Evolutionary conservation across 73 alveolate species (phyloP).

Genomic region (Tetrahymena elliotti): DNA sequence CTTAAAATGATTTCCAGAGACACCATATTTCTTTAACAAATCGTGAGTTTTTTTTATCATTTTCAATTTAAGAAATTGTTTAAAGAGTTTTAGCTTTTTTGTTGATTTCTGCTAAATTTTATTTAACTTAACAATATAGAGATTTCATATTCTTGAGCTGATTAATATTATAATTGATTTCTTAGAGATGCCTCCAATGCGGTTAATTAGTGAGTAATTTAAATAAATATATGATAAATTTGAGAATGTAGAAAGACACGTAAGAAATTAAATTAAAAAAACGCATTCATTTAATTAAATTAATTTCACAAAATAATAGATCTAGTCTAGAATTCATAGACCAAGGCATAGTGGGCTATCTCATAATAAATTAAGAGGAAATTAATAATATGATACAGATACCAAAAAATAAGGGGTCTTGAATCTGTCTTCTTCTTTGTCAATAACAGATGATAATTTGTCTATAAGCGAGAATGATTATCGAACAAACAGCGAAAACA

Average conservation of each 20-base stretch:
- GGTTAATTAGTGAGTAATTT: background rate
- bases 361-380: background rate
- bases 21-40: background rate
- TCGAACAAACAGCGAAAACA: background rate
- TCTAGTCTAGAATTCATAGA: background rate
- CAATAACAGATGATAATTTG: background rate
- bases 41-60: background rate
- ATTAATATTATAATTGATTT: background rate
- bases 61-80: too few species aligned
- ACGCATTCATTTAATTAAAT: background rate
- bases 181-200: background rate
- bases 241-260: background rate
- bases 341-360: background rate
- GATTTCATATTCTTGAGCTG: background rate
- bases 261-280: background rate
- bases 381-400: background rate
- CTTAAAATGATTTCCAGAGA: background rate
- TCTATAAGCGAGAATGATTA: background rate
- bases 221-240: background rate
- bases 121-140: background rate
- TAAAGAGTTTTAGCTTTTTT: too few species aligned
- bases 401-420: background rate
- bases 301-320: background rate
- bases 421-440: background rate
- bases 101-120: background rate